A percentile compares a stretch with the other conserved stretches of the same genome.
Evolutionary conservation across 202 grass and related monocot species (phyloP).

Genomic region (Bolboschoenoplectus hybrid): DNA sequence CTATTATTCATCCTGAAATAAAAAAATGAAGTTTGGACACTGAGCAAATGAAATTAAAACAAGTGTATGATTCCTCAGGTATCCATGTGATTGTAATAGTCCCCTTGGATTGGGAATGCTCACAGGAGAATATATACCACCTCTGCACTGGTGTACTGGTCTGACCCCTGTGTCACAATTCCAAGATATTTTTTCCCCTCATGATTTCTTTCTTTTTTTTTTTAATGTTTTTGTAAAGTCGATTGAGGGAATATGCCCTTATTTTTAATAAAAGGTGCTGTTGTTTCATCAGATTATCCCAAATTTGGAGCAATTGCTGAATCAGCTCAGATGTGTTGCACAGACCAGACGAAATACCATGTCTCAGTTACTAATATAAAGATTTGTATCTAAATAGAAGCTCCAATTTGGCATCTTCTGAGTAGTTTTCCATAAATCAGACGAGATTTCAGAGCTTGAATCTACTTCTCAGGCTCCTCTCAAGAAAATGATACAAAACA

Average conservation of each 20-base stretch:
- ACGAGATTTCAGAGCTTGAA: conserved; percentile 66
- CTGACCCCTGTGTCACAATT: conserved; percentile 49
- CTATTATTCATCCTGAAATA: too few relatives aligned
- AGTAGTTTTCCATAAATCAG: conserved; percentile 74
- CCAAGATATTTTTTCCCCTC: background rate
- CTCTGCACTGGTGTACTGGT: conserved; percentile 64
- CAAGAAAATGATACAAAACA: conserved; percentile 32
- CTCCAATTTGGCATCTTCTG: background rate
- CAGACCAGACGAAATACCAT: conserved; percentile 72
- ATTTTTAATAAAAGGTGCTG: too few relatives aligned
- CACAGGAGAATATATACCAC: conserved; percentile 65
- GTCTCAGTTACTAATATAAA: conserved; percentile 57
- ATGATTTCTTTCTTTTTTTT: background rate
- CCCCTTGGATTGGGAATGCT: conserved; percentile 76
- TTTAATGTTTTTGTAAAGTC: background rate
- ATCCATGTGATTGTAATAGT: conserved; percentile 67
- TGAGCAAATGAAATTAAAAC: conserved; percentile 75
- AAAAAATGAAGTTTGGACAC: conserved; percentile 46
- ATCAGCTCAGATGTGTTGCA: conserved; percentile 47
- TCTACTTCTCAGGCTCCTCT: conserved; percentile 57
- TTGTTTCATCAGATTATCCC: too few relatives aligned
- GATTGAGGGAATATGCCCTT: background rate
- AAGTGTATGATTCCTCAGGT: conserved; percentile 60
- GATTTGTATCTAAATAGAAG: background rate
- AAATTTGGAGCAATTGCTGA: background rate